These are phyloP conservation scores for Leptographium flavum DNA, from an alignment of 2,329 filamentous ascomycete genomes.

Conservation along the genomic window DNA sequence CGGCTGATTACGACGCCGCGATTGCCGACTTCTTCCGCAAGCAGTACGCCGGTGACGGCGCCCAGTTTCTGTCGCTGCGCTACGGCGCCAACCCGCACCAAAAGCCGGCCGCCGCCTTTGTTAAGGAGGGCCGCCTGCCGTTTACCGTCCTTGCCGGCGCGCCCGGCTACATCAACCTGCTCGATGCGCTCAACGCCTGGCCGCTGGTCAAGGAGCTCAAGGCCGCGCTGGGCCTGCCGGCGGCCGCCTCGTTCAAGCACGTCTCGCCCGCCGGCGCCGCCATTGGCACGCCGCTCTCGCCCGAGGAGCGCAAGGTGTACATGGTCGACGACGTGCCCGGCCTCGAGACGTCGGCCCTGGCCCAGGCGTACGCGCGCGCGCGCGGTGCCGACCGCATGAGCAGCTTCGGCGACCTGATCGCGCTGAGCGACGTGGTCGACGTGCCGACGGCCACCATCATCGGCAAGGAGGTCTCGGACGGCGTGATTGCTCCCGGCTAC, in stretches of 20 bases:
- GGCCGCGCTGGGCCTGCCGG: conserved; percentile 71
- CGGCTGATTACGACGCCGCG: conserved; percentile 86
- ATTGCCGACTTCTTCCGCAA: conserved; percentile 97
- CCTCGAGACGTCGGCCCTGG: conserved; percentile 71
- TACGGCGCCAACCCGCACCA: conserved; percentile 98
- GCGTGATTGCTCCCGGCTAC: conserved; percentile 85
- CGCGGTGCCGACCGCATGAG: conserved; percentile 97
- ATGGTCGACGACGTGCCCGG: conserved; percentile 93
- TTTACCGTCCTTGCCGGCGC: conserved; percentile 86
- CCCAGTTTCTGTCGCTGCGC: conserved; percentile 71
- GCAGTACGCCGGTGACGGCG: conserved; percentile 77
- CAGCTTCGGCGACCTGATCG: conserved; percentile 94
- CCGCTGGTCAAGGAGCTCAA: conserved; percentile 92
- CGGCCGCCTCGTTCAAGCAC: conserved; percentile 97
- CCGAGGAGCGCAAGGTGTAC: conserved; percentile 90
- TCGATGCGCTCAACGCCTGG: conserved; percentile 95
- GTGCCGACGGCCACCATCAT: conserved; percentile 93
- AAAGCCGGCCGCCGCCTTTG: conserved; percentile 83
- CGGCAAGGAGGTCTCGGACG: conserved; percentile 92
- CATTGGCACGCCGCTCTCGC: conserved; percentile 74
- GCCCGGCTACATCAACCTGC: conserved; percentile 92
- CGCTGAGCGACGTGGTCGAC: conserved; percentile 81
- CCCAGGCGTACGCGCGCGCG: conserved; percentile 90
- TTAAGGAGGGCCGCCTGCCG: conserved; percentile 59
- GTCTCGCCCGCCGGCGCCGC: conserved; percentile 93